Base-by-base conservation (phyloP, 2,329 filamentous ascomycete species). In the Polytolypa hystricis region DNA sequence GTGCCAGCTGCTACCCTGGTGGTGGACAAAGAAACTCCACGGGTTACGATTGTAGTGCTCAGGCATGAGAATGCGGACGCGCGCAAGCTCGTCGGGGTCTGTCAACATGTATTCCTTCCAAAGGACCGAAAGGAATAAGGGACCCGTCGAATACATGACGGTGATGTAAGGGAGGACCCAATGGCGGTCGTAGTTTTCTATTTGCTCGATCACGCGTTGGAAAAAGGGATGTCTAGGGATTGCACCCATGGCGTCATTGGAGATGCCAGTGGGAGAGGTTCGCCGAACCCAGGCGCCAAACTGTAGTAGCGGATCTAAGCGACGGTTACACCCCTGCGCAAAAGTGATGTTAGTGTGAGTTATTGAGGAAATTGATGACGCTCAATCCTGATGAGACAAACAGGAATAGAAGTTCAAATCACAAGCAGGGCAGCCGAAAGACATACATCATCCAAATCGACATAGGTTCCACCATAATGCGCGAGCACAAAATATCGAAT, bases 401-500 rank as follows among this genome's bases (percentile, higher is more conserved):
- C 19, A 25, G 32, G 18, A 16, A 7, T 25, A 25, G 7, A 25
- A n/a, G 7, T n/a, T n/a, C 7, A n/a, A 25, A n/a, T 25, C n/a
- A n/a, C 21, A n/a, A 25, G 21, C 21, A n/a, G 21, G 28, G 16
- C 11, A 6, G 16, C 12, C 7, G 11, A 30, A 8, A 37, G 23
- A 54, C 71, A 30, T 57, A 73, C 71, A 57, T 78, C 77, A 57
- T 91, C 83, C 32, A 89, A 62, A 52, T 91, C 83, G 47, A 89
- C 77, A 58, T 89, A 89, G 38, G 85, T 77, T 27, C 84, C 84
- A 38, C 84, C 84, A 53, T 75, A 87, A 57, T 84, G 74, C 36
- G 77, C 70, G 20, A 91, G 68, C 14, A 86, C 69, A 54, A 89
- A 87, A 62, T 89, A 89, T 34, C 83, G 73, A 49, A 89, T 81